phyloP scores from a whole-genome alignment of 2,329 filamentous ascomycete species.

The Furcasterigmium sp. region DNA sequence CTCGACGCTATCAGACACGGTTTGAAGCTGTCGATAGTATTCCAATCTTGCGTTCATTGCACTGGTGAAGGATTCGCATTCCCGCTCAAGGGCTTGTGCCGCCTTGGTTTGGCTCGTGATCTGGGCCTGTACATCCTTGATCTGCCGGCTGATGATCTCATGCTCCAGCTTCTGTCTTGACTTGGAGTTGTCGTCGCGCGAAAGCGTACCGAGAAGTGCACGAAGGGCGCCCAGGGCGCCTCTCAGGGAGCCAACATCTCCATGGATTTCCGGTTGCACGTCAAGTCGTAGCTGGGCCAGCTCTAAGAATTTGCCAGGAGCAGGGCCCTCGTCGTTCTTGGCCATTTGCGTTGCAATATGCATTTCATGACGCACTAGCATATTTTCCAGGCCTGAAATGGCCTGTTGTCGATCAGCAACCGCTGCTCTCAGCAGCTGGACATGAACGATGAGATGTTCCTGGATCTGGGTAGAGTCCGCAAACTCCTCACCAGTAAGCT shows the following conservation, averaged over 20 bases:
- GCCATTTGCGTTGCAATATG: conserved; percentile 57
- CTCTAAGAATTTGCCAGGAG: conserved; percentile 56
- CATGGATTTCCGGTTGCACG: conserved; percentile 44
- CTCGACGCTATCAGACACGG: conserved; percentile 81
- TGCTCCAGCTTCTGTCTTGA: conserved; percentile 47
- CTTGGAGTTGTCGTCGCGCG: conserved; percentile 23
- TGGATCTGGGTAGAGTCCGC: conserved; percentile 81
- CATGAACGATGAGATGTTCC: conserved; percentile 83
- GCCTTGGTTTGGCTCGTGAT: conserved; percentile 47
- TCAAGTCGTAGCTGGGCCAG: conserved; percentile 42
- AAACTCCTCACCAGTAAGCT: conserved; percentile 85
- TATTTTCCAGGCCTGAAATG: conserved; percentile 72
- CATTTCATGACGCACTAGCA: conserved; percentile 69
- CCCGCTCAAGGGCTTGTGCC: conserved; percentile 50
- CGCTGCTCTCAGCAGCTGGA: conserved; percentile 68
- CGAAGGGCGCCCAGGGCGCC: conserved; percentile 67
- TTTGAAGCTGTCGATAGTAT: conserved; percentile 86
- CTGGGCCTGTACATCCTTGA: conserved; percentile 54
- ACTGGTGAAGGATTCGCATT: conserved; percentile 69
- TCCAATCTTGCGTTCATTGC: conserved; percentile 83
- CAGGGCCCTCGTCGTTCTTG: conserved; percentile 60
- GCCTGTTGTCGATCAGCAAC: conserved; percentile 75
- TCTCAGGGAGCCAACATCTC: conserved; percentile 55
- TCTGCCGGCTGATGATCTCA: conserved; percentile 56
- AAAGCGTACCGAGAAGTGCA: conserved; percentile 58